phyloP scores from a whole-genome alignment of 306 rosid species.

The Quercus glauca region DNA sequence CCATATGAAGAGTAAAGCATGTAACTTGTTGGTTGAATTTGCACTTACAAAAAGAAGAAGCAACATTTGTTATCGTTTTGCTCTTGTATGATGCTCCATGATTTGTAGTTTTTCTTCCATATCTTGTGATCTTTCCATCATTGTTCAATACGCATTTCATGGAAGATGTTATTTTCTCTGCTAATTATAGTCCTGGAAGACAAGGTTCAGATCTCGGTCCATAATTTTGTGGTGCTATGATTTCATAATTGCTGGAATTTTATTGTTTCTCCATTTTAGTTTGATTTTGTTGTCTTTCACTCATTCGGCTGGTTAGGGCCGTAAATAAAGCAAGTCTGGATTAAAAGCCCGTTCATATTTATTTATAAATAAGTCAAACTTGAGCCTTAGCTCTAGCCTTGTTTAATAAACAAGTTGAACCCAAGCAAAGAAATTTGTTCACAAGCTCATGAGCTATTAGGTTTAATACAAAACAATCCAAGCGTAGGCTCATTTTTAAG shows the following conservation, averaged over 20 bases:
- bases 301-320: background rate
- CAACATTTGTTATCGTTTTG: background rate
- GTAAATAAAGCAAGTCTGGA: fast-evolving
- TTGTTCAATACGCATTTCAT: background rate
- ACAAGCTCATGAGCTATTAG: no score
- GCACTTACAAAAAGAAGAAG: background rate
- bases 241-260: background rate
- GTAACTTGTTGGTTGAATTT: no score
- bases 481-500: no score
- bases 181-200: background rate
- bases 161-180: background rate
- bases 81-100: background rate
- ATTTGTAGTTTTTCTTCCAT: background rate
- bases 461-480: no score
- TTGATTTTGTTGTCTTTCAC: background rate
- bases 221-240: background rate
- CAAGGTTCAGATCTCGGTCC: background rate
- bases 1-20: background rate
- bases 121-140: background rate
- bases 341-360: no score
- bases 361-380: no score
- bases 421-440: no score
- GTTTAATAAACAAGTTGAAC: fast-evolving
- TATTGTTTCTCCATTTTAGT: background rate
- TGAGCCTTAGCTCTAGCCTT: fast-evolving